A percentile compares a stretch with the other conserved stretches of the same genome.
These are phyloP conservation scores for Hypoxylon rubiginosum DNA, from an alignment of 2,329 filamentous ascomycete species.

Conservation along the genomic window DNA sequence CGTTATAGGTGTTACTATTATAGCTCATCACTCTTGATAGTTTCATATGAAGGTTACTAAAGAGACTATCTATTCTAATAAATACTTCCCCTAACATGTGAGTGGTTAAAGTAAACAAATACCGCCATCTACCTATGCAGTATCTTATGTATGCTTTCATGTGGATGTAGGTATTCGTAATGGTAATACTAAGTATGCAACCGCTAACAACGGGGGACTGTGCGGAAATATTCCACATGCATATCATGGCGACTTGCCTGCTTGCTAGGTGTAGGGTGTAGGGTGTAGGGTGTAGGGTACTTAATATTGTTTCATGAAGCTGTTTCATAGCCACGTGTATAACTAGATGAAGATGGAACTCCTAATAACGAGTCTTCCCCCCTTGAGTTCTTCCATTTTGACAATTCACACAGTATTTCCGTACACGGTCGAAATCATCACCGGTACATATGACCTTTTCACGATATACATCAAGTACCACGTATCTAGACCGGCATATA, in stretches of 20 bases:
- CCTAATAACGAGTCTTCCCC: background rate
- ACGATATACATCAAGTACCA: background rate
- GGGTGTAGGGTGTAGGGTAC: slow-evolving; percentile 2
- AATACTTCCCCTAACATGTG: too few species aligned
- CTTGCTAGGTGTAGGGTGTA: too few species aligned
- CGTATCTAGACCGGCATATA: slow-evolving; percentile 24
- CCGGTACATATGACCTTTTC: background rate
- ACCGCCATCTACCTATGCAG: too few species aligned
- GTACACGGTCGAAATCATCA: background rate
- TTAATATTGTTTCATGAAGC: slow-evolving; percentile 6
- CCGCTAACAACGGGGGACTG: background rate
- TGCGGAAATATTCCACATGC: slow-evolving; percentile 33
- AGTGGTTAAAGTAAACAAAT: too few species aligned
- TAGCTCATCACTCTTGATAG: background rate
- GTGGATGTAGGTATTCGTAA: too few species aligned
- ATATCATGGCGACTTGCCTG: slow-evolving; percentile 22
- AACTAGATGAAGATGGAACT: slow-evolving; percentile 17
- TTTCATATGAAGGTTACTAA: background rate
- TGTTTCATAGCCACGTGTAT: slow-evolving; percentile 43
- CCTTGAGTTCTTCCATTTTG: background rate
- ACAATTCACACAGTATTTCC: slow-evolving; percentile 2
- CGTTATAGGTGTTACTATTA: background rate
- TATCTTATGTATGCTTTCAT: too few species aligned
- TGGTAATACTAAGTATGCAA: background rate
- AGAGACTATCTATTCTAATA: too few species aligned